A percentile compares a stretch with the other conserved stretches of the same genome.
Evolutionary conservation across 164 flowering plant genomes (phyloP).

Genomic region (Vitis vinifera): DNA sequence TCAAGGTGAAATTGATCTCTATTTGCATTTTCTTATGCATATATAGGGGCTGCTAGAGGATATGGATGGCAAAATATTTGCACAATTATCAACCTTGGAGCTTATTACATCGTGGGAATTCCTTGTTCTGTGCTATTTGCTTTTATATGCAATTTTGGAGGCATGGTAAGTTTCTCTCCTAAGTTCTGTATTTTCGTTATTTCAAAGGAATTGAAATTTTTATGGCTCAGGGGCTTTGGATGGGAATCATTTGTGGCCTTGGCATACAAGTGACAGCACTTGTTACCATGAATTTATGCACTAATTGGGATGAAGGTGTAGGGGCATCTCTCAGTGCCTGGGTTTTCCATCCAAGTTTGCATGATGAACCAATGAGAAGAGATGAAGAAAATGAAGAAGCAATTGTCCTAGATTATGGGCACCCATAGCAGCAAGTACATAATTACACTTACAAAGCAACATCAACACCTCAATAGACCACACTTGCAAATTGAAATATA

Average conservation of each 20-base stretch:
- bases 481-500: too few species aligned
- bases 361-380: too few species aligned
- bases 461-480: too few species aligned
- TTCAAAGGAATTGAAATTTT: not conserved
- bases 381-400: too few species aligned
- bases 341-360: too few species aligned
- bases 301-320: too few species aligned
- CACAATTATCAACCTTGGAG: slow-evolving; percentile 53
- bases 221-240: slow-evolving; percentile 51
- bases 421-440: too few species aligned
- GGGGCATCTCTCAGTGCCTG: too few species aligned
- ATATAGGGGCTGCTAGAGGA: slow-evolving; percentile 64
- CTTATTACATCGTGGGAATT: slow-evolving; percentile 57
- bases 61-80: slow-evolving; percentile 73
- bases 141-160: slow-evolving; percentile 50
- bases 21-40: not conserved
- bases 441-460: too few species aligned
- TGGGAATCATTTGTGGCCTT: slow-evolving; percentile 56
- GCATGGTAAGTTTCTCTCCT: slow-evolving; percentile 33
- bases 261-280: slow-evolving; percentile 39
- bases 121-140: slow-evolving; percentile 57
- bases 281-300: slow-evolving; percentile 35
- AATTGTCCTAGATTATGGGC: too few species aligned
- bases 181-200: not conserved
- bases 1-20: not conserved